A percentile compares a stretch with the other conserved stretches of the same genome.
These are phyloP conservation scores for Raddia distichophylla DNA, from an alignment of 176 grass and related monocot genomes.

Conservation along the genomic window DNA sequence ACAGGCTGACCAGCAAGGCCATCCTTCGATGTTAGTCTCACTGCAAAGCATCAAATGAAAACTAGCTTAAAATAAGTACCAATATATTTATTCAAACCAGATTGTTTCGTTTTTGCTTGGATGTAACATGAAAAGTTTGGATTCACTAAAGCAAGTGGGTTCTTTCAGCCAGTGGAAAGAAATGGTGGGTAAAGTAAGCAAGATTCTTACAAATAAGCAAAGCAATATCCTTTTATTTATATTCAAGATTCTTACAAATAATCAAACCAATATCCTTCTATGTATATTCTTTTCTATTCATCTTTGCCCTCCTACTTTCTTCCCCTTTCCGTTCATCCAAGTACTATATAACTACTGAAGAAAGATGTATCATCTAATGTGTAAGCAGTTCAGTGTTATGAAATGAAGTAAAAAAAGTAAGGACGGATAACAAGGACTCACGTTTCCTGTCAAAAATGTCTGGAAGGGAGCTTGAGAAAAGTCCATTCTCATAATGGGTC, in stretches of 20 bases:
- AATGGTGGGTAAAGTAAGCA: slow-evolving; percentile 21
- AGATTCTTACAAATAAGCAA: slow-evolving; percentile 20
- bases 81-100: slow-evolving; percentile 6
- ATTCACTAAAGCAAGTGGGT: neutral
- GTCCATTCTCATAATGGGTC: slow-evolving; percentile 56
- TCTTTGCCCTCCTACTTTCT: neutral
- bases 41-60: slow-evolving; percentile 53
- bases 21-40: slow-evolving; percentile 58
- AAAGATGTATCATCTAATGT: neutral
- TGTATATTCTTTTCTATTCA: slow-evolving; percentile 11
- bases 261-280: neutral
- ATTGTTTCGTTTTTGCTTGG: slow-evolving; percentile 9
- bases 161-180: slow-evolving; percentile 12
- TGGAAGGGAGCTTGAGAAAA: slow-evolving; percentile 84
- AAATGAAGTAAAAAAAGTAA: slow-evolving; percentile 13
- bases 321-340: neutral
- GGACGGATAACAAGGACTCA: slow-evolving; percentile 42
- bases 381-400: slow-evolving; percentile 20
- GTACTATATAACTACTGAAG: neutral
- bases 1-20: slow-evolving; percentile 35
- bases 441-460: slow-evolving; percentile 84
- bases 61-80: slow-evolving; percentile 27
- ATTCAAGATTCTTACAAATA: slow-evolving; percentile 18
- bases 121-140: slow-evolving; percentile 19
- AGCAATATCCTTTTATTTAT: neutral